Evolutionary conservation across 2,329 filamentous ascomycete genomes (phyloP).

Genomic region (Fusarium sp.): DNA sequence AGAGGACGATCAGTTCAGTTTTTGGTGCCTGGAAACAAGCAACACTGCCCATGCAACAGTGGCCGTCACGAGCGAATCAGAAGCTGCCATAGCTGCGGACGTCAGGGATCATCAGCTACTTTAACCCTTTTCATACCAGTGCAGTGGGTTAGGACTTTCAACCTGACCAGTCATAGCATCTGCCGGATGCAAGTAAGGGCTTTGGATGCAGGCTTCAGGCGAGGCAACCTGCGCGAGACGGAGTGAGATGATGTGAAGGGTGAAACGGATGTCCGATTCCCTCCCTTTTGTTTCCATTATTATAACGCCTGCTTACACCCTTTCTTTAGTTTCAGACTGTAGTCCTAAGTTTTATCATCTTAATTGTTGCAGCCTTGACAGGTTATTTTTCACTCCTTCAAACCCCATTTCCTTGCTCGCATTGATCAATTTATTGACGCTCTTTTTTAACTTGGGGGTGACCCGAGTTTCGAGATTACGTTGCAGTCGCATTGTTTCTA

Average conservation of each 20-base stretch:
- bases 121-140: constrained; percentile 23
- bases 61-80: constrained; percentile 54
- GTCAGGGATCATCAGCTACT: constrained; percentile 27
- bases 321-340: constrained; percentile 2
- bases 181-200: neutral
- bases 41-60: constrained; percentile 50
- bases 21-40: constrained; percentile 47
- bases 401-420: constrained; percentile 5
- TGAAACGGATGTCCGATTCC: constrained; percentile 22
- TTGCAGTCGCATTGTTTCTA: constrained; percentile 11
- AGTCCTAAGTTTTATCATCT: neutral
- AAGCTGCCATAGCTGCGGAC: neutral
- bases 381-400: constrained; percentile 28
- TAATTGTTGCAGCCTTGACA: constrained; percentile 1
- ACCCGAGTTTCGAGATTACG: neutral
- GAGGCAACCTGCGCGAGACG: constrained; percentile 38
- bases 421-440: constrained; percentile 2
- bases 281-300: constrained; percentile 25
- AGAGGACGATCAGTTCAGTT: constrained; percentile 15
- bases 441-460: constrained; percentile 15
- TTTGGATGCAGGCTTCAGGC: constrained; percentile 28
- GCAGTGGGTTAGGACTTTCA: constrained; percentile 29
- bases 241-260: constrained; percentile 3
- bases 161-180: constrained; percentile 23
- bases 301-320: constrained; percentile 22